A percentile compares a stretch with the other conserved stretches of the same genome.
phyloP scores from a whole-genome alignment of 352 stramenopile genomes.

The Plasmopara muralis region DNA sequence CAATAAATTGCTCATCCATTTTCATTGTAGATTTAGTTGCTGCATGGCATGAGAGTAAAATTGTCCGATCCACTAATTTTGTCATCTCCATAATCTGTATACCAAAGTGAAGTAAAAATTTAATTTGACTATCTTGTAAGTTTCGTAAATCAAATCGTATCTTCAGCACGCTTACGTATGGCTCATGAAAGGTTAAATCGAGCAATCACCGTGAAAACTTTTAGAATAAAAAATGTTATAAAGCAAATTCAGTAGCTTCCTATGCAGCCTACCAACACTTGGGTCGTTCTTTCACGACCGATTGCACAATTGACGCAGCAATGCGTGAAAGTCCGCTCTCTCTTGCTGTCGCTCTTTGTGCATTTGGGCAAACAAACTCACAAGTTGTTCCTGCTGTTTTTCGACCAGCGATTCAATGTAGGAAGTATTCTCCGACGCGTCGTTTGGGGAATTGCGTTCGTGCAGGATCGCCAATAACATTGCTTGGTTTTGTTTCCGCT shows the following conservation, averaged over 20 bases:
- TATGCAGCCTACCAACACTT: neutral
- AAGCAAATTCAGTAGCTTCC: neutral
- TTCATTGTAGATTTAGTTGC: too few relatives aligned
- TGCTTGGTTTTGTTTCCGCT: slow-evolving; percentile 29
- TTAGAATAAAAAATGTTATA: neutral
- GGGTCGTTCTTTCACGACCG: slow-evolving; percentile 3
- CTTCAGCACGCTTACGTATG: too few relatives aligned
- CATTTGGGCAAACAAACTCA: slow-evolving; percentile 33
- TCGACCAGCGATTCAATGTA: slow-evolving; percentile 25
- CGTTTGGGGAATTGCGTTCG: slow-evolving; percentile 22
- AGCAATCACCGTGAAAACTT: too few relatives aligned
- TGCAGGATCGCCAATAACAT: slow-evolving; percentile 30
- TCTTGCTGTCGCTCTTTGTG: slow-evolving; percentile 32
- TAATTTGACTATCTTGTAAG: too few relatives aligned
- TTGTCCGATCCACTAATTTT: too few relatives aligned
- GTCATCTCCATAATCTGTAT: too few relatives aligned
- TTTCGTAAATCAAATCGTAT: too few relatives aligned
- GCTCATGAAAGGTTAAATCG: too few relatives aligned
- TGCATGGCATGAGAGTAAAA: too few relatives aligned
- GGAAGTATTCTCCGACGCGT: slow-evolving; percentile 10
- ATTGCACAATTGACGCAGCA: slow-evolving; percentile 22
- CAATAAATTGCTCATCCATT: too few relatives aligned
- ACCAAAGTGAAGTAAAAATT: too few relatives aligned
- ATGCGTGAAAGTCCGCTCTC: slow-evolving; percentile 25
- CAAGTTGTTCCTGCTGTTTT: slow-evolving; percentile 32